A percentile compares a stretch with the other conserved stretches of the same genome.
Conservation (phyloP, 2,329 filamentous ascomycete species). For the Botryotinia calthae region DNA sequence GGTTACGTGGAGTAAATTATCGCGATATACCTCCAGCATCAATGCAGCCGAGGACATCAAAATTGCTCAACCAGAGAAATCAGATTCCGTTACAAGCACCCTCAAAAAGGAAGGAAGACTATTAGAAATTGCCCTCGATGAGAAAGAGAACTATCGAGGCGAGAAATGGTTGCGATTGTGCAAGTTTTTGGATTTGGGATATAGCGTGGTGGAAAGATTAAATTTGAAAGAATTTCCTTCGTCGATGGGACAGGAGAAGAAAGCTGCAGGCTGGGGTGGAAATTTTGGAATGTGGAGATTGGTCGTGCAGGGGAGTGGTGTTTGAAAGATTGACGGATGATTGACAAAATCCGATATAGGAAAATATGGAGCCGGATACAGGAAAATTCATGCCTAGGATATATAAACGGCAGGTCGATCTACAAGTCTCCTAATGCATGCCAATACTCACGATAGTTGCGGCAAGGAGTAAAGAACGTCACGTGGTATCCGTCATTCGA, state of each 20-base stretch:
- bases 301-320: conserved; percentile 6
- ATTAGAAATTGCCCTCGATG: conserved; percentile 10
- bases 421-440: not conserved
- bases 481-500: not conserved
- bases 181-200: conserved; percentile 16
- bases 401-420: too few species aligned
- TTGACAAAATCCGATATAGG: not conserved
- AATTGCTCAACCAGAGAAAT: not conserved
- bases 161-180: conserved; percentile 19
- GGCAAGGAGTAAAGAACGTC: not conserved
- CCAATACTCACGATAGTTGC: not conserved
- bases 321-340: not conserved
- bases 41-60: not conserved
- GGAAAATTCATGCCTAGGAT: too few species aligned
- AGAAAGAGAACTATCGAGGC: conserved; percentile 12
- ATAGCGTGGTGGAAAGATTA: conserved; percentile 20
- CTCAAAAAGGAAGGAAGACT: conserved; percentile 11
- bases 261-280: not conserved
- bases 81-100: not conserved
- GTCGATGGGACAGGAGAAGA: not conserved
- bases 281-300: conserved; percentile 5
- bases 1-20: conserved; percentile 7
- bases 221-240: conserved; percentile 19
- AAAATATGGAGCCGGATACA: not conserved
- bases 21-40: not conserved